Evolutionary conservation across 2,329 filamentous ascomycete species (phyloP), one percentile per base, ranked within the genome.

Genomic region (Mariannaea elegans): DNA sequence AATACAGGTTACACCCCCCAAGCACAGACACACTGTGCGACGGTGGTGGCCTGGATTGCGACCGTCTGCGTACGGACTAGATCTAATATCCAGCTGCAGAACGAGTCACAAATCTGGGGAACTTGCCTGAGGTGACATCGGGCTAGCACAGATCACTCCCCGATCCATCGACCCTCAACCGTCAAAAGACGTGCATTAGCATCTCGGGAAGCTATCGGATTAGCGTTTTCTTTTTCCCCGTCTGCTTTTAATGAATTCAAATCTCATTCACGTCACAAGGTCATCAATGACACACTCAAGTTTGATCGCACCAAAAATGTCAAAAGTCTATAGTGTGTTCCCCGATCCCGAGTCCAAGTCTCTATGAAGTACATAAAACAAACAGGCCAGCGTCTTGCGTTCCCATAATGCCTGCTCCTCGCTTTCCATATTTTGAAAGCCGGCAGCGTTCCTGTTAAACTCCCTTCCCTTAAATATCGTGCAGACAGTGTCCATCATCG

Each of bases 371-470:
- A 70, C 68, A 70, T 58, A 46, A 44, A 54, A 21, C 64, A 69
- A 68, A 65, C 65, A 70, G 54, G 54, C 56, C 65, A 69, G 66
- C 63, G 63, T 69, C 60, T 70, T 68, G 55, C 66, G 63, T 65
- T 69, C 63, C 66, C 66, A 54, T 69, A 44, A 62, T 71, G 59
- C 63, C 65, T 67, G 59, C 56, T 61, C 48, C 56, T 59, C 42
- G 53, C 49, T 50, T 66, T 55, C 62, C 56, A 42, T 60, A 41
- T 42, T 36, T 44, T 55, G 61, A 58, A 65, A 62, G 29, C 61
- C 61, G 62, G 57, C 60, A 61, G 58, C 65, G 54, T 61, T 68
- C 67, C 68, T 46, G 59, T 67, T 32, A 66, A 70, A 71, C 67
- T 71, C 68, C 66, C 63, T 62, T 60, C 46, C 68, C 63, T 61